Percentiles rank a stretch among this genome's conserved stretches.
Evolutionary conservation across 495 filamentous ascomycete genomes (phyloP).

Genomic region (Hypoxylon lienhwacheense): DNA sequence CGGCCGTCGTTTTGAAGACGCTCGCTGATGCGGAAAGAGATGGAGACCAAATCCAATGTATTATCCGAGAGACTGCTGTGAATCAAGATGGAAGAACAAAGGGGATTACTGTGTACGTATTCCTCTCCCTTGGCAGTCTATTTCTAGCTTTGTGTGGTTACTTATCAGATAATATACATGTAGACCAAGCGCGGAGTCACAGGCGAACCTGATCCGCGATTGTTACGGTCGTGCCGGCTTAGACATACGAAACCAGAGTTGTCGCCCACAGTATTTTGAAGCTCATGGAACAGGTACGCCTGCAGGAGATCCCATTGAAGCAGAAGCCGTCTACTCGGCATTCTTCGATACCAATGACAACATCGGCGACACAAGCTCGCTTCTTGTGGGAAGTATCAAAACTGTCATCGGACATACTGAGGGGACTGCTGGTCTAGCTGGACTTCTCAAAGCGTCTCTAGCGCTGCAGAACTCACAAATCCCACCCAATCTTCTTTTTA

Average conservation of each 20-base stretch:
- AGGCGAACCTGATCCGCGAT: constrained; percentile 53
- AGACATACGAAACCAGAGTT: constrained; percentile 40
- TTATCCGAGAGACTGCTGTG: constrained; percentile 53
- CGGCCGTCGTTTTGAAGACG: constrained; percentile 53
- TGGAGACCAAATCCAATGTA: constrained; percentile 51
- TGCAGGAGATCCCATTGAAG: constrained; percentile 51
- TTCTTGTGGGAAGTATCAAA: constrained; percentile 56
- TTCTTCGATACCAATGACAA: constrained; percentile 32
- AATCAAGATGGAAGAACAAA: constrained; percentile 54
- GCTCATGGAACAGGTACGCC: constrained; percentile 60
- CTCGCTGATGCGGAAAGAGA: constrained; percentile 47
- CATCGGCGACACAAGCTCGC: constrained; percentile 5
- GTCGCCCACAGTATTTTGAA: constrained; percentile 51
- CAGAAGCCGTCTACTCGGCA: constrained; percentile 45
- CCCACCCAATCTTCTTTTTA: constrained; percentile 47
- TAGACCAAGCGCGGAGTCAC: constrained; percentile 51
- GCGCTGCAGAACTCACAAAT: constrained; percentile 51
- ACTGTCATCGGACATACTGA: constrained; percentile 58
- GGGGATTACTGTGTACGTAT: constrained; percentile 43
- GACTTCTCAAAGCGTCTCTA: constrained; percentile 52
- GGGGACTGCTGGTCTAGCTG: constrained; percentile 52
- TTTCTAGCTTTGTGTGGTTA: background rate
- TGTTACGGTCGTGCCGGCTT: constrained; percentile 54
- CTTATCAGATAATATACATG: background rate
- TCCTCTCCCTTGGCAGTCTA: background rate